Conservation (phyloP, 495 filamentous ascomycete genomes). For the Penicillium desertorum region DNA sequence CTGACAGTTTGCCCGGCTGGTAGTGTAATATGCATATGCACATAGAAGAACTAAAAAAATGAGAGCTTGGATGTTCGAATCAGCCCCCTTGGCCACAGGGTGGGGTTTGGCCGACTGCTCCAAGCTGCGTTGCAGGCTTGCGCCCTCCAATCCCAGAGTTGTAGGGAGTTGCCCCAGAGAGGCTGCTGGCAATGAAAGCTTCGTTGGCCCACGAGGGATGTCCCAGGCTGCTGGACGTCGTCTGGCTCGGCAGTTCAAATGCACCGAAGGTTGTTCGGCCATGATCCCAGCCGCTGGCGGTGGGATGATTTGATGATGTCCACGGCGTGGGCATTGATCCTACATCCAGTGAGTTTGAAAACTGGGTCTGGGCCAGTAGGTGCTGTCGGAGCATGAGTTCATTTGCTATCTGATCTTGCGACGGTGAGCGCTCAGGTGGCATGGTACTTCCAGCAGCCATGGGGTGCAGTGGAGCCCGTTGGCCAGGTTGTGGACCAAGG, state of each 20-base stretch:
- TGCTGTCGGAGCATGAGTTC: slow-evolving; percentile 34
- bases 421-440: slow-evolving; percentile 22
- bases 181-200: slow-evolving; percentile 43
- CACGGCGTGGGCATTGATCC: slow-evolving; percentile 30
- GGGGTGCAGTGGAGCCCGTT: slow-evolving; percentile 19
- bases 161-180: slow-evolving; percentile 28
- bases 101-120: slow-evolving; percentile 48
- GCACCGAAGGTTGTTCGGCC: slow-evolving; percentile 19
- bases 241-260: slow-evolving; percentile 32
- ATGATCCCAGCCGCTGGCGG: slow-evolving; percentile 30
- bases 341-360: slow-evolving; percentile 25
- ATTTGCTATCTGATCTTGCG: slow-evolving; percentile 32
- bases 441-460: slow-evolving; percentile 21
- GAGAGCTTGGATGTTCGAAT: slow-evolving; percentile 16
- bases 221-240: slow-evolving; percentile 31
- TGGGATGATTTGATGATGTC: slow-evolving; percentile 25
- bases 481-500: slow-evolving; percentile 34
- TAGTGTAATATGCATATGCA: slow-evolving; percentile 12
- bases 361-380: slow-evolving; percentile 30
- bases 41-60: slow-evolving; percentile 12
- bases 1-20: slow-evolving; percentile 1
- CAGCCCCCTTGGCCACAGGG: slow-evolving; percentile 52
- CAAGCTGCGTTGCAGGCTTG: slow-evolving; percentile 37
- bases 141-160: slow-evolving; percentile 31
- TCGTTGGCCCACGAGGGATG: slow-evolving; percentile 44